These are phyloP conservation scores for Diaporthe amygdali DNA, from an alignment of 2,329 filamentous ascomycete species.

Conservation along the genomic window DNA sequence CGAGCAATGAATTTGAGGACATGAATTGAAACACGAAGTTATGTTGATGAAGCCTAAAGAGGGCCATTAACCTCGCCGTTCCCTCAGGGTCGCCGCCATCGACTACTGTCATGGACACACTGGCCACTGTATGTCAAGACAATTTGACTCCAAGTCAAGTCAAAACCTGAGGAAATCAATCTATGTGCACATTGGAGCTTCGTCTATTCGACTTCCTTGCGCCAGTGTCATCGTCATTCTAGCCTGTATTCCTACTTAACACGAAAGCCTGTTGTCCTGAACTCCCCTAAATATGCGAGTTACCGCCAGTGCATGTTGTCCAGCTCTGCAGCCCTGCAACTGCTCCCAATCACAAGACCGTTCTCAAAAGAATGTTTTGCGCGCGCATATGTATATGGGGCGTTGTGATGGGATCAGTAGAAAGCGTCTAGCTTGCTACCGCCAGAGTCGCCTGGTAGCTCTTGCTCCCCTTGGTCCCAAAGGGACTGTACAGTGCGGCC, in stretches of 20 bases:
- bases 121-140: neutral
- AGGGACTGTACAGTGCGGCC: constrained; percentile 29
- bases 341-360: no score
- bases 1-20: constrained; percentile 8
- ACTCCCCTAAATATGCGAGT: no score
- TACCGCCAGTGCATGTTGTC: neutral
- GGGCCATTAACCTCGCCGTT: no score
- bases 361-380: neutral
- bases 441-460: neutral
- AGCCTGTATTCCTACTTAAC: neutral
- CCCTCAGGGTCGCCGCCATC: no score
- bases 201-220: neutral
- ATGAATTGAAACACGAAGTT: no score
- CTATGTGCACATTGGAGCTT: neutral
- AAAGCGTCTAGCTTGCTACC: constrained; percentile 13
- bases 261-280: neutral
- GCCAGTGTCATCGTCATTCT: neutral
- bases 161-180: neutral
- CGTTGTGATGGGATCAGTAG: neutral
- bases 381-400: no score
- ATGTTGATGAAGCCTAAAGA: no score
- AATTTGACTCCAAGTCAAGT: neutral
- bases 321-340: neutral
- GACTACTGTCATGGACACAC: neutral
- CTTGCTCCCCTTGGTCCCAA: neutral